These are phyloP conservation scores for Talaromyces funiculosus DNA, from an alignment of 2,329 filamentous ascomycete genomes.

Conservation along the genomic window DNA sequence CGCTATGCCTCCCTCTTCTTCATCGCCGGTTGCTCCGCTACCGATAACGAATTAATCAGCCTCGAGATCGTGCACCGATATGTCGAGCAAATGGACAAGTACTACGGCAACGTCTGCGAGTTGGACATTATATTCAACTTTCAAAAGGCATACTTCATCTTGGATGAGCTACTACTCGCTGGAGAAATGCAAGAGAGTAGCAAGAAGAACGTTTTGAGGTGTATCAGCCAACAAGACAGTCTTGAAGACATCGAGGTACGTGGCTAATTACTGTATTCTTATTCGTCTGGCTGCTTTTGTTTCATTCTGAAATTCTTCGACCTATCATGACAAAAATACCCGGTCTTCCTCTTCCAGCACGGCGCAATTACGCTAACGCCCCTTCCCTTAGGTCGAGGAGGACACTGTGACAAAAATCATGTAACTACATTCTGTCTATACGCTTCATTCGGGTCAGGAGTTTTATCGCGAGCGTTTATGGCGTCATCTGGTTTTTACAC, in stretches of 20 bases:
- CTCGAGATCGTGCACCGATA: slow-evolving; percentile 99
- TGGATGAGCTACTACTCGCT: slow-evolving; percentile 90
- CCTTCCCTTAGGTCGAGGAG: slow-evolving; percentile 68
- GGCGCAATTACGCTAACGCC: slow-evolving; percentile 32
- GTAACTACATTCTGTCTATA: slow-evolving; percentile 43
- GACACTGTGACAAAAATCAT: slow-evolving; percentile 81
- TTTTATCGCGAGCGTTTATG: background rate
- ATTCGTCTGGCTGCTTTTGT: background rate
- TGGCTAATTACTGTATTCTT: slow-evolving; percentile 22
- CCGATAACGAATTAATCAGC: slow-evolving; percentile 96
- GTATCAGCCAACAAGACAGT: slow-evolving; percentile 95
- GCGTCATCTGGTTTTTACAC: slow-evolving; percentile 3
- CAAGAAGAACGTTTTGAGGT: slow-evolving; percentile 96
- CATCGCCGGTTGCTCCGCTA: slow-evolving; percentile 94
- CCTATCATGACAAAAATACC: background rate
- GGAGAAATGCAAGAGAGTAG: slow-evolving; percentile 98
- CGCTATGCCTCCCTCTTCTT: slow-evolving; percentile 99
- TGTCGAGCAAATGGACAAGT: slow-evolving; percentile 99
- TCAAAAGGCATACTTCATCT: slow-evolving; percentile 98
- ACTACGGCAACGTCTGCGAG: slow-evolving; percentile 99
- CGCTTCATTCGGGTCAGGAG: slow-evolving; percentile 2
- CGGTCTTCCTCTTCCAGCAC: background rate
- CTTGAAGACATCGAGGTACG: slow-evolving; percentile 99
- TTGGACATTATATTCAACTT: slow-evolving; percentile 99
- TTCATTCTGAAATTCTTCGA: background rate